Evolutionary conservation across 805 yeast genomes (phyloP).

Genomic region (Priceomyces medius): DNA sequence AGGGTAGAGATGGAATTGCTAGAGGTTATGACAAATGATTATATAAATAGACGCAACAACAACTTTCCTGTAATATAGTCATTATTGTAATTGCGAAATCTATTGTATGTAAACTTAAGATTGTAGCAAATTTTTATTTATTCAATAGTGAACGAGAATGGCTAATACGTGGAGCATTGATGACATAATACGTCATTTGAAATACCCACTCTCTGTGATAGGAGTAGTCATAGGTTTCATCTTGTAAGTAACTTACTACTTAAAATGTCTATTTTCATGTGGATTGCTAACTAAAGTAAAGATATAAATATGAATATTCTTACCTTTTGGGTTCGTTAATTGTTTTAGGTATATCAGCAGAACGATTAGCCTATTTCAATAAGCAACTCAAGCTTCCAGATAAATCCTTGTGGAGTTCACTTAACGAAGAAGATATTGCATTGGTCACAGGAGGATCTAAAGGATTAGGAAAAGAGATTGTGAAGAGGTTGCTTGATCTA

Average conservation of each 20-base stretch:
- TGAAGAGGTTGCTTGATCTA: conserved; percentile 18
- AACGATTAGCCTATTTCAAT: not conserved
- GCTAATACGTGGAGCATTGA: not conserved
- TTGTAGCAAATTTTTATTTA: no score
- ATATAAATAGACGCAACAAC: no score
- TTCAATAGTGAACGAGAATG: no score
- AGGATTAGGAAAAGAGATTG: conserved; percentile 50
- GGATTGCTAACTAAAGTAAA: no score
- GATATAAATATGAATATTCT: no score
- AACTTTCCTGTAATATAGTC: not conserved
- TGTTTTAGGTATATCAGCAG: no score
- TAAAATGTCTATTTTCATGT: no score
- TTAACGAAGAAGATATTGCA: conserved; percentile 21
- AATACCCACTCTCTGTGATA: not conserved
- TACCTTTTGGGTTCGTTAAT: no score
- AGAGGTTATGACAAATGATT: conserved; percentile 62
- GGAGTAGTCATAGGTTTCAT: not conserved
- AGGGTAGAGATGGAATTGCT: conserved; percentile 86
- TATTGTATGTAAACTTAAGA: no score
- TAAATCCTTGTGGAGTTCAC: conserved; percentile 1
- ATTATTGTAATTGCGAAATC: not conserved
- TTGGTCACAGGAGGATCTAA: conserved; percentile 51
- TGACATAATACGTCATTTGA: not conserved
- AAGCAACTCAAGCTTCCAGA: conserved; percentile 1
- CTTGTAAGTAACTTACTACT: not conserved